These are phyloP conservation scores for Amaranthus cruentus DNA, from an alignment of 148 eudicot species.

Conservation along the genomic window DNA sequence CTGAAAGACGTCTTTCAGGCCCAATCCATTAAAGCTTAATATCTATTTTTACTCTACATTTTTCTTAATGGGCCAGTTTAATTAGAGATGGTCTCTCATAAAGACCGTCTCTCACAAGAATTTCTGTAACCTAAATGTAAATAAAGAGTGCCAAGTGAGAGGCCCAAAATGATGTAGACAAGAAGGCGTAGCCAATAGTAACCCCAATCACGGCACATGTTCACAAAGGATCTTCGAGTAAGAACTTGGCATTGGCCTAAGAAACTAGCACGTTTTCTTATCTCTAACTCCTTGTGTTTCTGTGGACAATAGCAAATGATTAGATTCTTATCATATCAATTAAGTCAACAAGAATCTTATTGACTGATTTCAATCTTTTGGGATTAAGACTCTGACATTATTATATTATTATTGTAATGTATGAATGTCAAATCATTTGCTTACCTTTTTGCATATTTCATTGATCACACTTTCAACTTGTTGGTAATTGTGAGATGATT, in stretches of 20 bases:
- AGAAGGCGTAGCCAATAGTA: constrained; percentile 59
- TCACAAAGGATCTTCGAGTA: constrained; percentile 49
- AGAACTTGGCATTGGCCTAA: constrained; percentile 47
- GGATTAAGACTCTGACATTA: no score
- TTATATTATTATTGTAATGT: no score
- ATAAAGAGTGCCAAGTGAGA: constrained; percentile 40
- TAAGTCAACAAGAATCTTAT: no score
- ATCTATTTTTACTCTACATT: no score
- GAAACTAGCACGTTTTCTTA: constrained; percentile 35
- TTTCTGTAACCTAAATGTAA: constrained; percentile 35
- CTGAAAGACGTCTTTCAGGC: no score
- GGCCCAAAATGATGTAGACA: constrained; percentile 31
- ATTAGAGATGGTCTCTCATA: no score
- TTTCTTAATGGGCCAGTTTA: no score
- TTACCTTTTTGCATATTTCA: constrained; percentile 20
- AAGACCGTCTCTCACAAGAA: no score
- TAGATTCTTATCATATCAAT: no score
- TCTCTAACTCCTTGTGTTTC: constrained; percentile 27
- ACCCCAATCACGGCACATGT: constrained; percentile 62
- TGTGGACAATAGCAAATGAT: background rate
- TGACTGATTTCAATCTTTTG: no score
- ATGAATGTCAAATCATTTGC: no score
- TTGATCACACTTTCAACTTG: constrained; percentile 24
- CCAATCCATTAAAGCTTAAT: no score
- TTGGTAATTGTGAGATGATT: constrained; percentile 26